phyloP scores from a whole-genome alignment of 208 protist genomes.

The Wallacemonas collosoma region DNA sequence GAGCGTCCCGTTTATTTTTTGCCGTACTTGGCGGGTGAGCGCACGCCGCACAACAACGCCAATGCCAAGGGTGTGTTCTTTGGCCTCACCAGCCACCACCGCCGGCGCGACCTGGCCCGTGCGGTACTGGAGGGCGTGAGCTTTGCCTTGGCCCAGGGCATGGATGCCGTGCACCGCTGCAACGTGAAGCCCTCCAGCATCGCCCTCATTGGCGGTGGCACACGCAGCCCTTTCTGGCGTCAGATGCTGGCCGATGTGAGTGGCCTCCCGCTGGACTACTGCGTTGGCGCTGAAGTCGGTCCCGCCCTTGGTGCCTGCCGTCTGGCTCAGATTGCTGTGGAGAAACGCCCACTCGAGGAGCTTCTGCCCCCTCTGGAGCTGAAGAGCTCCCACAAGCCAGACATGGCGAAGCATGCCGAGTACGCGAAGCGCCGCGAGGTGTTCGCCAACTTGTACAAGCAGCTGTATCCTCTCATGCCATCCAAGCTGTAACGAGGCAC shows the following conservation, averaged over 20 bases:
- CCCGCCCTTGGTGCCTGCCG: slow-evolving; percentile 65
- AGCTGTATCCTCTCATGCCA: slow-evolving; percentile 58
- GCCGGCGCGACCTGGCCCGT: slow-evolving; percentile 55
- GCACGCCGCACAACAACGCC: slow-evolving; percentile 78
- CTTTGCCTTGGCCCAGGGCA: slow-evolving; percentile 73
- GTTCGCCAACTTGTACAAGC: slow-evolving; percentile 65
- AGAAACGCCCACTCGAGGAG: slow-evolving; percentile 53
- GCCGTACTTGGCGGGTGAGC: slow-evolving; percentile 72
- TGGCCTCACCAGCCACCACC: slow-evolving; percentile 66
- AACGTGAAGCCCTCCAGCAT: slow-evolving; percentile 56
- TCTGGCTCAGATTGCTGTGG: slow-evolving; percentile 68
- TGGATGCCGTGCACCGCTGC: slow-evolving; percentile 80
- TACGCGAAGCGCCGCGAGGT: slow-evolving; percentile 57
- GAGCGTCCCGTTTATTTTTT: slow-evolving; percentile 66
- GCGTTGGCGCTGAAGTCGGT: slow-evolving; percentile 67
- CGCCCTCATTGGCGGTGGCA: slow-evolving; percentile 69
- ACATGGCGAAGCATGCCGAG: slow-evolving; percentile 49
- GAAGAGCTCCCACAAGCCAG: slow-evolving; percentile 61
- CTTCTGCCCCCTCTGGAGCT: slow-evolving; percentile 51
- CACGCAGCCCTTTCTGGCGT: slow-evolving; percentile 68
- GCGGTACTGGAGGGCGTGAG: slow-evolving; percentile 73
- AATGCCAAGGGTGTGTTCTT: slow-evolving; percentile 82
- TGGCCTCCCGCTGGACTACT: slow-evolving; percentile 62
- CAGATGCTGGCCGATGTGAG: slow-evolving; percentile 80
- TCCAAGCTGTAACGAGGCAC: slow-evolving; percentile 41